Conservation (phyloP, 306 rosid species). For the Morella rubra region DNA sequence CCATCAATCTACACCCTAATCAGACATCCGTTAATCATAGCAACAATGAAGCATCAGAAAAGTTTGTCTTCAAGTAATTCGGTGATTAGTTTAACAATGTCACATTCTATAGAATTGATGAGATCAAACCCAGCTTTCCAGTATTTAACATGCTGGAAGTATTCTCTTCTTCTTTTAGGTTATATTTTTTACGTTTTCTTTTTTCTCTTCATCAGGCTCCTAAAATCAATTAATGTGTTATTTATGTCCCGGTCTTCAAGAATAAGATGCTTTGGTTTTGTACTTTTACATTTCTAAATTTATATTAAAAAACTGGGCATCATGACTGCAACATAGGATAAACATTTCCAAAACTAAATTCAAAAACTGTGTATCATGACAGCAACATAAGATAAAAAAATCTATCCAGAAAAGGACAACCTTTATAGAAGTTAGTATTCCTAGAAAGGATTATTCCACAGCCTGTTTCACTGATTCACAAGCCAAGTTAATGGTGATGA, state of each 20-base stretch:
- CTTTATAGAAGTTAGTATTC: background rate
- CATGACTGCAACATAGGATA: no score
- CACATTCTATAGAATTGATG: background rate
- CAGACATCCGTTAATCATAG: background rate
- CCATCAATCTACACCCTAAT: background rate
- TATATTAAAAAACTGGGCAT: no score
- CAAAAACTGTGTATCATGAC: background rate
- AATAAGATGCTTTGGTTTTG: background rate
- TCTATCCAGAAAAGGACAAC: background rate
- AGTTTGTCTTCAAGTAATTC: background rate
- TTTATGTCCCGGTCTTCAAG: background rate
- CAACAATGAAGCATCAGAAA: background rate
- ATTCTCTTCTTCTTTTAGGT: background rate
- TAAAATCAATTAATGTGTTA: background rate
- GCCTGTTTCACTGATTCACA: constrained; percentile 12
- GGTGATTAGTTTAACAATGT: background rate
- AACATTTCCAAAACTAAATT: background rate
- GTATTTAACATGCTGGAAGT: background rate
- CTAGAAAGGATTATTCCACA: constrained; percentile 16
- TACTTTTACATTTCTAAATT: no score
- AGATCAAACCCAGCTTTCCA: background rate
- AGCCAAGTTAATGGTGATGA: constrained; percentile 15
- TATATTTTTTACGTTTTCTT: no score
- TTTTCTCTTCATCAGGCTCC: background rate
- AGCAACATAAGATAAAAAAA: background rate